phyloP scores from a whole-genome alignment of 352 stramenopile genomes.

The Phytopythium ostracodes region DNA sequence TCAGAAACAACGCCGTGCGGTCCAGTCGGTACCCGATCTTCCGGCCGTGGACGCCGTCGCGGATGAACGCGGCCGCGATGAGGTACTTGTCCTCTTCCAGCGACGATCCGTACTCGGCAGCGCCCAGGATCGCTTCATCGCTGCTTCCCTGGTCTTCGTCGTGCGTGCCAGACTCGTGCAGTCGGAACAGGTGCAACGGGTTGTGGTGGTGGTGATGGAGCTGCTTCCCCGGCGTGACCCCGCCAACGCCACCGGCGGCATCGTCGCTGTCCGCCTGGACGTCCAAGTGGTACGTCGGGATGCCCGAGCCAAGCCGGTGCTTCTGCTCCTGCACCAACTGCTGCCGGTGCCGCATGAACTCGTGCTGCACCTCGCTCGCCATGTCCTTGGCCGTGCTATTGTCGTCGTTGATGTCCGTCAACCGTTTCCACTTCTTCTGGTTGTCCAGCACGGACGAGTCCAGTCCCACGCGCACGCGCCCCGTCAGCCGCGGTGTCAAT shows the following conservation, averaged over 20 bases:
- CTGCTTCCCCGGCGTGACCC: neutral
- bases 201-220: neutral
- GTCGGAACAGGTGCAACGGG: constrained; percentile 3
- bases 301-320: constrained; percentile 25
- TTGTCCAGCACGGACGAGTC: constrained; percentile 68
- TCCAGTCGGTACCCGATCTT: constrained; percentile 82
- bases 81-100: constrained; percentile 67
- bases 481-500: constrained; percentile 7
- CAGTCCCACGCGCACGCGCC: constrained; percentile 48
- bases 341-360: constrained; percentile 63
- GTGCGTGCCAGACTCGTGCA: constrained; percentile 3
- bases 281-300: constrained; percentile 38
- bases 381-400: constrained; percentile 83
- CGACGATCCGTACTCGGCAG: constrained; percentile 22
- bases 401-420: constrained; percentile 72
- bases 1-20: constrained; percentile 56
- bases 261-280: constrained; percentile 2
- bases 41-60: constrained; percentile 76
- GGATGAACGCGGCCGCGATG: constrained; percentile 75
- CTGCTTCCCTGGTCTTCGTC: constrained; percentile 15
- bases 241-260: no score
- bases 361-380: constrained; percentile 69
- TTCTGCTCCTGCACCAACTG: constrained; percentile 38
- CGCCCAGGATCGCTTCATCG: constrained; percentile 24
- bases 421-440: constrained; percentile 80